A percentile compares a stretch with the other conserved stretches of the same genome.
Conservation (phyloP, 805 yeast species). For the Suhomyces emberorum region DNA sequence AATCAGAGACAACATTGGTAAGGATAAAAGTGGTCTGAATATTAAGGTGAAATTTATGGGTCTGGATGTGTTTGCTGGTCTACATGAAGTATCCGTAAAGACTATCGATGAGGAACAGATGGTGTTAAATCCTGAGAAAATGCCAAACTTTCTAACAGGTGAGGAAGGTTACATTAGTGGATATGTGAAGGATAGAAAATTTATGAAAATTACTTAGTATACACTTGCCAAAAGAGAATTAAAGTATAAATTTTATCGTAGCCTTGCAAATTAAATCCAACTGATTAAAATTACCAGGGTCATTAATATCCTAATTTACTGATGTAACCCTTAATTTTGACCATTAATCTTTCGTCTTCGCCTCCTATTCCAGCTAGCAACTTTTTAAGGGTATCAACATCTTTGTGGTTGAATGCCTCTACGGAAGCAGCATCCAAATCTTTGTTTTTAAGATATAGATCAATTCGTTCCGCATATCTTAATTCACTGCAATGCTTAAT, state of each 20-base stretch:
- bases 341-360: constrained; percentile 13
- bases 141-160: constrained; percentile 80
- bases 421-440: constrained; percentile 49
- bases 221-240: constrained; percentile 1
- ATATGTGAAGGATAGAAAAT: constrained; percentile 7
- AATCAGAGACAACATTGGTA: constrained; percentile 30
- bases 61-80: constrained; percentile 71
- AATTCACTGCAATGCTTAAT: constrained; percentile 49
- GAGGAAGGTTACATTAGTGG: constrained; percentile 62
- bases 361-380: constrained; percentile 22
- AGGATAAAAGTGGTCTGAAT: constrained; percentile 14
- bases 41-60: constrained; percentile 51
- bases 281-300: too few species aligned
- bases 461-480: constrained; percentile 44
- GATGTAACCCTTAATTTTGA: constrained; percentile 17
- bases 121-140: constrained; percentile 48
- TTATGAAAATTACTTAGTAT: constrained; percentile 4
- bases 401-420: constrained; percentile 46
- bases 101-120: constrained; percentile 23
- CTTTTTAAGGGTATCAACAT: constrained; percentile 20
- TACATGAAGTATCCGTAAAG: constrained; percentile 58
- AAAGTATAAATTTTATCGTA: neutral
- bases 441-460: constrained; percentile 50
- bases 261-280: too few species aligned
- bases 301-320: constrained; percentile 26